Evolutionary conservation across 495 filamentous ascomycete species (phyloP).

Genomic region (Podospora fimiseda): DNA sequence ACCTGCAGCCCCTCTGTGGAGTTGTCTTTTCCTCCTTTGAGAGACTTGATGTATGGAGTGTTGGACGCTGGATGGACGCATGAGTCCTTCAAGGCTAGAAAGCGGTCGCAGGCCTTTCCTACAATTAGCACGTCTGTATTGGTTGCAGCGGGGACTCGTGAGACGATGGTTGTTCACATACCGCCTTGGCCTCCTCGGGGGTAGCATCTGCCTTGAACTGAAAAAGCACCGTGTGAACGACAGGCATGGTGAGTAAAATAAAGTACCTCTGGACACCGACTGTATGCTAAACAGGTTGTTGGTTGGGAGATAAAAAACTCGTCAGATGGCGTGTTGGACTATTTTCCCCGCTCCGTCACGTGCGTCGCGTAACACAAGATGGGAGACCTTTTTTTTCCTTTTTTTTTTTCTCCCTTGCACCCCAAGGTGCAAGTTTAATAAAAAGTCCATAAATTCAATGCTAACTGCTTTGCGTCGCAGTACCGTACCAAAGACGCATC

Average conservation of each 20-base stretch:
- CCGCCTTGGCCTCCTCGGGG: conserved; percentile 41
- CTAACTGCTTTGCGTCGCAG: too few species aligned
- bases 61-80: conserved; percentile 46
- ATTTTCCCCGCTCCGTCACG: background rate
- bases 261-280: too few species aligned
- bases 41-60: conserved; percentile 52
- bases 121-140: background rate
- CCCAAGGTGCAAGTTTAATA: too few species aligned
- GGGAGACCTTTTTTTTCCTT: too few species aligned
- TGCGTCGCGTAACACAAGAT: background rate
- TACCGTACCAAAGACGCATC: too few species aligned
- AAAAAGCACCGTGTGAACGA: conserved; percentile 58
- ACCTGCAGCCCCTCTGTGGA: conserved; percentile 61
- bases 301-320: too few species aligned
- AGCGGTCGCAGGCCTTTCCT: conserved; percentile 19
- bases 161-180: conserved; percentile 28
- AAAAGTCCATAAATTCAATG: too few species aligned
- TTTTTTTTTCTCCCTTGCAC: too few species aligned
- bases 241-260: conserved; percentile 34
- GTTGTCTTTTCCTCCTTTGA: conserved; percentile 57
- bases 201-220: conserved; percentile 47
- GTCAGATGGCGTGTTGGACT: background rate
- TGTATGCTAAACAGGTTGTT: too few species aligned
- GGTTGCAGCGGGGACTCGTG: background rate
- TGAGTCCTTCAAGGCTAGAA: conserved; percentile 32